Conservation (phyloP, 257 asterid genomes). For the Petunia axillaris region DNA sequence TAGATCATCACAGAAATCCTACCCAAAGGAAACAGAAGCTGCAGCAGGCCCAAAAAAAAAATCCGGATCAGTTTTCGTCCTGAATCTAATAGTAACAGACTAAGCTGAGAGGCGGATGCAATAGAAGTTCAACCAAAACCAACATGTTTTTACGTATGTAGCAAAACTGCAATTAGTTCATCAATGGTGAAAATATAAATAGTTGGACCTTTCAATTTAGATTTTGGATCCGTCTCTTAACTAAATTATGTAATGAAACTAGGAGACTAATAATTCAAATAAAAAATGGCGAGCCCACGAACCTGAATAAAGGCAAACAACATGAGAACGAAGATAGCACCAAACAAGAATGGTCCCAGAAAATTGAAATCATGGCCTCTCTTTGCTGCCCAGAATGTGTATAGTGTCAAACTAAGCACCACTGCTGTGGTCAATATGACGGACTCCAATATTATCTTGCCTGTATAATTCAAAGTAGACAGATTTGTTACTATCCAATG, state of each 20-base stretch:
- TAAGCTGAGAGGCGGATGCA: too few species aligned
- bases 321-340: slow-evolving; percentile 40
- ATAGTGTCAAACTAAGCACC: slow-evolving; percentile 56
- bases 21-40: slow-evolving; percentile 64
- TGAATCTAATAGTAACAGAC: too few species aligned
- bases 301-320: slow-evolving; percentile 59
- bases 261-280: too few species aligned
- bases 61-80: neutral
- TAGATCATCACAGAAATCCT: slow-evolving; percentile 44
- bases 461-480: slow-evolving; percentile 25
- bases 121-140: too few species aligned
- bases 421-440: slow-evolving; percentile 50
- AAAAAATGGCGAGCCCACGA: neutral
- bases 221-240: too few species aligned
- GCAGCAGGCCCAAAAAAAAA: slow-evolving; percentile 12
- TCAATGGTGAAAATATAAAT: too few species aligned
- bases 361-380: slow-evolving; percentile 64
- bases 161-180: too few species aligned
- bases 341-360: slow-evolving; percentile 53
- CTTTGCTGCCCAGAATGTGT: slow-evolving; percentile 80
- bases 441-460: slow-evolving; percentile 54
- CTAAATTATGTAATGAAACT: too few species aligned
- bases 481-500: neutral
- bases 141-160: too few species aligned
- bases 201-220: too few species aligned